These are phyloP conservation scores for Nakazawaea ishiwadae DNA, from an alignment of 805 yeast genomes.

Conservation along the genomic window DNA sequence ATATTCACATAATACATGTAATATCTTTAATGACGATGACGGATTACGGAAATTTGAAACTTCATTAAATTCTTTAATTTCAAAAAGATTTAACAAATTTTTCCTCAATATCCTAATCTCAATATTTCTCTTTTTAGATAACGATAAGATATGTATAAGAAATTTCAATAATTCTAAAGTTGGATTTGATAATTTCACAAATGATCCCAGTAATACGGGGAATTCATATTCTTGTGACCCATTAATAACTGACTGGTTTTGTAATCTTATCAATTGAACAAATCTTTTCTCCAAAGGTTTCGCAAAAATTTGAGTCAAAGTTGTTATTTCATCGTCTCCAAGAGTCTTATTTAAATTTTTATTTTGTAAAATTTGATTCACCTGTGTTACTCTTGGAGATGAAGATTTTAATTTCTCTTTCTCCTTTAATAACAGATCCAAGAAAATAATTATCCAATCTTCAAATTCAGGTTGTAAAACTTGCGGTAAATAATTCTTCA, in stretches of 20 bases:
- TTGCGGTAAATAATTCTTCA: conserved; percentile 66
- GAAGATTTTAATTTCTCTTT: conserved; percentile 36
- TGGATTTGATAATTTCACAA: conserved; percentile 57
- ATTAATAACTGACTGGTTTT: conserved; percentile 67
- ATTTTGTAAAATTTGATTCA: conserved; percentile 48
- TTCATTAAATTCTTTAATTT: conserved; percentile 77
- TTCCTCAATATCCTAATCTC: conserved; percentile 75
- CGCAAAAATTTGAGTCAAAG: conserved; percentile 40
- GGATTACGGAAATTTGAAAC: conserved; percentile 75
- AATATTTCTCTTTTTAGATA: conserved; percentile 58
- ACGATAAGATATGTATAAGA: conserved; percentile 64
- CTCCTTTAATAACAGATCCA: conserved; percentile 61
- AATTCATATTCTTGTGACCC: conserved; percentile 68
- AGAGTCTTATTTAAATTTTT: conserved; percentile 25
- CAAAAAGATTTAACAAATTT: conserved; percentile 67
- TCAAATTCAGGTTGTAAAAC: conserved; percentile 79
- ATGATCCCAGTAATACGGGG: conserved; percentile 76
- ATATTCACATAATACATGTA: conserved; percentile 70
- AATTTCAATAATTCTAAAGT: conserved; percentile 74
- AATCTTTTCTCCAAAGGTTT: conserved; percentile 64
- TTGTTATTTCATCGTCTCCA: conserved; percentile 13
- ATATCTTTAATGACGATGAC: conserved; percentile 59
- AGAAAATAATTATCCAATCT: conserved; percentile 76
- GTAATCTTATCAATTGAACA: conserved; percentile 59
- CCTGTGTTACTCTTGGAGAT: conserved; percentile 60